Evolutionary conservation across 176 grass and related monocot genomes (phyloP).

Genomic region (Neostapfia colusana): DNA sequence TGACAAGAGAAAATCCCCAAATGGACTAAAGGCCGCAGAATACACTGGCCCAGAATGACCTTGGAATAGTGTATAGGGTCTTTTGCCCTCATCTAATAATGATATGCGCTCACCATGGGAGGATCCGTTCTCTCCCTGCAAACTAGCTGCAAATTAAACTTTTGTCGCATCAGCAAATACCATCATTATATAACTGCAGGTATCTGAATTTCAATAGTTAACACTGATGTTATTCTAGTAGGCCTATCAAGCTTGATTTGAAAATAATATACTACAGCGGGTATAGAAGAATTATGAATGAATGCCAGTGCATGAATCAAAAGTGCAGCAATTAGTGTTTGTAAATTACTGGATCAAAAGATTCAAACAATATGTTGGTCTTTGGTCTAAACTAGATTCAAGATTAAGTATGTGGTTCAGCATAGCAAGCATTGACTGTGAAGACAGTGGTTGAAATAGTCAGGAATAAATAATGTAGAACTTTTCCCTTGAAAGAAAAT

Average conservation of each 20-base stretch:
- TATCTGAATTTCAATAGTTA: not conserved
- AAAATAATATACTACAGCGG: constrained; percentile 11
- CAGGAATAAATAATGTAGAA: constrained; percentile 25
- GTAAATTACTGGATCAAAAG: not conserved
- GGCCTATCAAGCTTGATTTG: not conserved
- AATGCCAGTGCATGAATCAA: not conserved
- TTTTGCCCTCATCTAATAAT: constrained; percentile 61
- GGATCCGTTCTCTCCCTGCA: constrained; percentile 65
- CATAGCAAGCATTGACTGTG: constrained; percentile 5
- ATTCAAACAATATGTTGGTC: constrained; percentile 22
- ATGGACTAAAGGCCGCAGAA: constrained; percentile 80
- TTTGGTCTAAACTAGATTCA: not conserved
- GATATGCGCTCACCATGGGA: constrained; percentile 29
- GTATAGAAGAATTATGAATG: constrained; percentile 4
- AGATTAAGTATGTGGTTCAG: constrained; percentile 29
- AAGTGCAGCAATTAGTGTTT: not conserved
- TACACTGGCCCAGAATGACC: constrained; percentile 95
- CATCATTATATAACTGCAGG: constrained; percentile 26
- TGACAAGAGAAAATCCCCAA: constrained; percentile 89
- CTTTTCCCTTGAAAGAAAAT: constrained; percentile 1
- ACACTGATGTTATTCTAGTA: constrained; percentile 15
- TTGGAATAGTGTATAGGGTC: constrained; percentile 75
- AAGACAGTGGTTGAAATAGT: constrained; percentile 1
- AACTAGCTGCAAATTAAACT: constrained; percentile 52
- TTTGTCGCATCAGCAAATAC: constrained; percentile 31